A percentile compares a stretch with the other conserved stretches of the same genome.
Conservation (phyloP, 257 asterid genomes). For the Leptodermis oblonga region DNA sequence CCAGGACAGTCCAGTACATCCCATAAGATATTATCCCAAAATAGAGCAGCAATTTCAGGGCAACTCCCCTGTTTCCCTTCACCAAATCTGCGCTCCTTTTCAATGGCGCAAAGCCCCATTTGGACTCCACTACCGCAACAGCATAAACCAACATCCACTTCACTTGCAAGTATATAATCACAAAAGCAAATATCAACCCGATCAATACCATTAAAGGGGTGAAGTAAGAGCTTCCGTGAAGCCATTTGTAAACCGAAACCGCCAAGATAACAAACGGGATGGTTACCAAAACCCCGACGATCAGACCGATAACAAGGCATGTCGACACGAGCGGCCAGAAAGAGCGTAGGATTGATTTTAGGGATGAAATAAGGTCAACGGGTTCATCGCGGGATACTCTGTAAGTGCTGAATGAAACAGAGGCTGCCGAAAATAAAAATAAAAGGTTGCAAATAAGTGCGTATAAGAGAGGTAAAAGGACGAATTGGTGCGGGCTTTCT, state of each 20-base stretch:
- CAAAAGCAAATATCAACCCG: constrained; percentile 1
- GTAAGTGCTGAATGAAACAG: constrained; percentile 44
- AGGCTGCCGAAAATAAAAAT: constrained; percentile 32
- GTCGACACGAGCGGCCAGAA: constrained; percentile 30
- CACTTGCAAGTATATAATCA: constrained; percentile 24
- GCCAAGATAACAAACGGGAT: constrained; percentile 13
- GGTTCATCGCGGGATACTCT: constrained; percentile 40
- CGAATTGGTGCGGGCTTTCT: too few species aligned
- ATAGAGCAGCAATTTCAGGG: too few species aligned
- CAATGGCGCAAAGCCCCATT: too few species aligned
- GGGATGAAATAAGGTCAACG: constrained; percentile 28
- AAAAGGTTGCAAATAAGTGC: constrained; percentile 11
- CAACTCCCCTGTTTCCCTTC: too few species aligned
- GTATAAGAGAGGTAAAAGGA: constrained; percentile 20
- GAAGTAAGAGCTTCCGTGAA: constrained; percentile 6
- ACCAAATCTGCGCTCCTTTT: too few species aligned
- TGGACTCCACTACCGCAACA: not conserved
- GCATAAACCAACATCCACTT: not conserved
- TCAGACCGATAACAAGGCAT: not conserved
- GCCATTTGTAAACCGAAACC: not conserved
- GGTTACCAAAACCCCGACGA: constrained; percentile 7
- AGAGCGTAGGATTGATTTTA: constrained; percentile 38
- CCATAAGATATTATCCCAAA: too few species aligned
- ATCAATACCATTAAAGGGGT: not conserved
- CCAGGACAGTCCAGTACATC: too few species aligned